Conservation (phyloP, 2,329 filamentous ascomycete genomes). For the Fusarium palustre region DNA sequence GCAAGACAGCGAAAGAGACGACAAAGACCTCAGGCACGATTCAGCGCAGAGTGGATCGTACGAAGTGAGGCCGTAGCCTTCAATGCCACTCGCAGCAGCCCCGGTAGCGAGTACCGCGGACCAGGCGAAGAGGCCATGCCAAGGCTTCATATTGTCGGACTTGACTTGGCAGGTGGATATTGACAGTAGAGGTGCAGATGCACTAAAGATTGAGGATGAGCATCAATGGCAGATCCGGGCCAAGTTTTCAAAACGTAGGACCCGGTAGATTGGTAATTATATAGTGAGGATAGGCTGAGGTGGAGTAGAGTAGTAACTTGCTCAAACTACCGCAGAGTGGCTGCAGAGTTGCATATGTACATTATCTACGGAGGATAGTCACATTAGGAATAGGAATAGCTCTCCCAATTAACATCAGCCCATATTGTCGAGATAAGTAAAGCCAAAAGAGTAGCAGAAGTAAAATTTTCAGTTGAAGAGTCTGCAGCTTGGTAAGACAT, state of each 20-base stretch:
- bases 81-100: background rate
- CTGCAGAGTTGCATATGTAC: too few species aligned
- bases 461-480: too few species aligned
- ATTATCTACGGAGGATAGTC: too few species aligned
- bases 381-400: background rate
- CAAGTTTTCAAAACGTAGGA: too few species aligned
- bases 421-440: too few species aligned
- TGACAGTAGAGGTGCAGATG: background rate
- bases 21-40: background rate
- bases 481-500: too few species aligned
- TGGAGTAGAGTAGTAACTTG: background rate
- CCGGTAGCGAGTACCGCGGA: background rate
- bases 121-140: rapidly evolving
- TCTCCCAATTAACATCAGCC: too few species aligned
- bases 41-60: background rate
- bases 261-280: background rate
- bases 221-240: background rate
- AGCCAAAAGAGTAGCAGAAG: too few species aligned
- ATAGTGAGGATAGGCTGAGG: background rate
- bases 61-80: background rate
- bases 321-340: background rate
- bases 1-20: background rate
- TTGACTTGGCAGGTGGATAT: background rate
- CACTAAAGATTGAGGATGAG: background rate
- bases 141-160: background rate